Evolutionary conservation across 2,329 filamentous ascomycete genomes (phyloP).

Genomic region (Rutstroemia sp.): DNA sequence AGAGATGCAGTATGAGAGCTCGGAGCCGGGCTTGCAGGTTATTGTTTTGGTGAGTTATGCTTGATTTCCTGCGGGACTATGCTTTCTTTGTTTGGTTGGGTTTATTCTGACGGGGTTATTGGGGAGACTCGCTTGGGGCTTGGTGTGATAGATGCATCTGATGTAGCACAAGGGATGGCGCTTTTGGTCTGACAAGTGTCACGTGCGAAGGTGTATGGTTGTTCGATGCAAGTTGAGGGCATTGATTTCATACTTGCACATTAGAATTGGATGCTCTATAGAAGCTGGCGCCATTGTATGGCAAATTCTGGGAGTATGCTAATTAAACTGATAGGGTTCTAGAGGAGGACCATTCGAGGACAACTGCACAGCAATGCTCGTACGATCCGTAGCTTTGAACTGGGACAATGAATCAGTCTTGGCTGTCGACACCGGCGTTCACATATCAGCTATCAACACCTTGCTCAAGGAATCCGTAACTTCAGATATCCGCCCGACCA

Average conservation of each 20-base stretch:
- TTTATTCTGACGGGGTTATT: not conserved
- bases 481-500: constrained; percentile 39
- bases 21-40: constrained; percentile 55
- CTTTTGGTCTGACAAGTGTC: too few relatives aligned
- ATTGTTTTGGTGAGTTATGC: constrained; percentile 60
- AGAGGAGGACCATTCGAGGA: constrained; percentile 86
- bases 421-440: constrained; percentile 89
- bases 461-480: constrained; percentile 44
- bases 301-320: not conserved
- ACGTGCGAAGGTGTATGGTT: too few relatives aligned
- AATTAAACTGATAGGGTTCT: constrained; percentile 55
- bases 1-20: constrained; percentile 7
- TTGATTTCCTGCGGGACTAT: not conserved
- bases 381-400: constrained; percentile 68
- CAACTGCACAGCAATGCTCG: constrained; percentile 78
- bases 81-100: not conserved
- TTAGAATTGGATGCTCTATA: too few relatives aligned
- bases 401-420: constrained; percentile 81
- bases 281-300: too few relatives aligned
- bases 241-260: too few relatives aligned
- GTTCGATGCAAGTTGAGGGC: too few relatives aligned
- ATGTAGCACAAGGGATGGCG: too few relatives aligned
- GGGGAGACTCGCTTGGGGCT: not conserved
- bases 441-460: constrained; percentile 76
- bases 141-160: not conserved